These are phyloP conservation scores for Gossypium anomalum DNA, from an alignment of 345 rosid genomes.

Conservation along the genomic window DNA sequence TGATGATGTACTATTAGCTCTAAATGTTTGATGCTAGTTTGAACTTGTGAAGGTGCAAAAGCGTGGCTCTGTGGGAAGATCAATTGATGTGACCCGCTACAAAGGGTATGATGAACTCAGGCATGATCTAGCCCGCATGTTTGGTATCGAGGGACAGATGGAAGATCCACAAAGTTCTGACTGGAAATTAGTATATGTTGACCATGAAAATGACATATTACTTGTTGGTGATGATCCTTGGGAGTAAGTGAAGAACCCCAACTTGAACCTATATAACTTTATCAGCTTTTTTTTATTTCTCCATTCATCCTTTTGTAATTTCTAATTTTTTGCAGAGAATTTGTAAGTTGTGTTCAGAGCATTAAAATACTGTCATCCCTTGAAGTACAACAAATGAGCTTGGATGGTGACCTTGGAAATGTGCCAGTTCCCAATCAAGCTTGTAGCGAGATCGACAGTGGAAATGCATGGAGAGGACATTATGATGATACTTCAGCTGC, in stretches of 20 bases:
- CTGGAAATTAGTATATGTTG: conserved; percentile 91
- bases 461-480: conserved; percentile 82
- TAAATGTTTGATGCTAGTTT: conserved; percentile 5
- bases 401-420: conserved; percentile 82
- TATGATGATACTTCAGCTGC: conserved; percentile 77
- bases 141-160: conserved; percentile 87
- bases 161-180: conserved; percentile 89
- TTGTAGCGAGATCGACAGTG: conserved; percentile 82
- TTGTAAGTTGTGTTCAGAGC: conserved; percentile 84
- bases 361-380: conserved; percentile 86
- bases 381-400: conserved; percentile 93
- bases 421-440: conserved; percentile 69
- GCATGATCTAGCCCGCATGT: conserved; percentile 89
- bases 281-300: background rate
- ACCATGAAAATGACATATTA: conserved; percentile 87
- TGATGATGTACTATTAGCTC: background rate
- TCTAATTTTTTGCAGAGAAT: conserved; percentile 57
- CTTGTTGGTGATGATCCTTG: conserved; percentile 99
- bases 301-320: conserved; percentile 7
- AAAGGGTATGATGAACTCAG: conserved; percentile 78
- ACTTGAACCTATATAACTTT: background rate
- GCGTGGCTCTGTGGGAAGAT: conserved; percentile 96
- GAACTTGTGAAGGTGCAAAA: conserved; percentile 70
- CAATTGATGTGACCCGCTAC: conserved; percentile 85
- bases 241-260: conserved; percentile 59